A percentile compares a stretch with the other conserved stretches of the same genome.
phyloP scores from a whole-genome alignment of 2,329 filamentous ascomycete genomes.

The Pyrenophora teres region DNA sequence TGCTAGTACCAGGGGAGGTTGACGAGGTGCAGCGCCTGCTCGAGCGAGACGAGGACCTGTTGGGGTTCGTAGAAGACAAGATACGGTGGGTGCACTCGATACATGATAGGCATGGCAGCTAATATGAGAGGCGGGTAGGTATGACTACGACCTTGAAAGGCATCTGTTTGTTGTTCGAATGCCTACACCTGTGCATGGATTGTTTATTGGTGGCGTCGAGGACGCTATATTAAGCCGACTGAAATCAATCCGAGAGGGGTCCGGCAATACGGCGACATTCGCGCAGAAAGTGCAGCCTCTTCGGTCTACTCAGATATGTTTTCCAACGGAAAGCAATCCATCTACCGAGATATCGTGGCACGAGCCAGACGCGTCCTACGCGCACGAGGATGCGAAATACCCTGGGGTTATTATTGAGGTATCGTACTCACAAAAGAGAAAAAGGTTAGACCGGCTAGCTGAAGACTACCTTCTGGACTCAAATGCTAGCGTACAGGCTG shows the following conservation, averaged over 20 bases:
- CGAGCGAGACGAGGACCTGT: constrained; percentile 17
- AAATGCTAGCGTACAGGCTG: constrained; percentile 17
- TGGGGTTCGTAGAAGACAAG: constrained; percentile 21
- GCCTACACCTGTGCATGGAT: constrained; percentile 27
- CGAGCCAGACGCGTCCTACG: constrained; percentile 28
- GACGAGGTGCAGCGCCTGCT: constrained; percentile 18
- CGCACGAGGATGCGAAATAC: constrained; percentile 27
- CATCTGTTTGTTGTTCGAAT: constrained; percentile 24
- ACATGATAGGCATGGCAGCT: constrained; percentile 7
- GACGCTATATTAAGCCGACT: constrained; percentile 24
- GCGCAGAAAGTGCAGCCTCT: constrained; percentile 26
- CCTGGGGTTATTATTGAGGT: constrained; percentile 28
- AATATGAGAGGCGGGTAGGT: constrained; percentile 14
- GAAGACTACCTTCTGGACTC: constrained; percentile 27
- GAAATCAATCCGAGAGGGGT: constrained; percentile 25
- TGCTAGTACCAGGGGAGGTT: constrained; percentile 22
- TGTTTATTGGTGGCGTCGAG: constrained; percentile 22
- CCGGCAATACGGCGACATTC: constrained; percentile 19
- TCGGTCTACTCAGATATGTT: constrained; percentile 6
- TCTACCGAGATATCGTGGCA: constrained; percentile 16
- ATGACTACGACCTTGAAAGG: constrained; percentile 22
- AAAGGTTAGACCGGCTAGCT: constrained; percentile 17
- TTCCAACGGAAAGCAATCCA: neutral
- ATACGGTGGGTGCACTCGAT: constrained; percentile 18
- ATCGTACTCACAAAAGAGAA: constrained; percentile 22